Base-by-base conservation (phyloP, 106 monocot species). In the Dioscorea alata region DNA sequence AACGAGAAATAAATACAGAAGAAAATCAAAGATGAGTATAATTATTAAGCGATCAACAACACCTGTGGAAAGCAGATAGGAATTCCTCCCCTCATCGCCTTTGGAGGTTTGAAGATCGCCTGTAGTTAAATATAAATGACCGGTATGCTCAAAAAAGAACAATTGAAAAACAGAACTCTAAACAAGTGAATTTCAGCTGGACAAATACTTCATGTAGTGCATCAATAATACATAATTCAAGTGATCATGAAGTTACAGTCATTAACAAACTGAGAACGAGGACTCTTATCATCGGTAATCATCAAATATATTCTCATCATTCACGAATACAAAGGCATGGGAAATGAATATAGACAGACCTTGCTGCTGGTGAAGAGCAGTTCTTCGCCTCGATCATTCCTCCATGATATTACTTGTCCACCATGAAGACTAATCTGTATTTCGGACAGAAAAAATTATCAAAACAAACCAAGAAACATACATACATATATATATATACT, bases 61-160 rank as follows among this genome's bases (percentile, higher is more conserved):
- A 95, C 94, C 94, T 95, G 90, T 1, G 94, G 94, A 69, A 95
- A 95, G 69, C 91, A 95, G 32, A 95, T 81, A 9, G 83, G 81
- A 62, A 95, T 95, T 50, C 94, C 94, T 71, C 94, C 94, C 9
- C 83, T 72, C 71, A 86, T 81, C 21, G 79, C 83, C 63, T 86
- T 88, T 51, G 88, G 81, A 48, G 88, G 85, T 69, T 88, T 95
- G 34, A 90, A 88, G 59, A 91, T 85, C 56, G 94, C 85, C 94
- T 91, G 72, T 16, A 51, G 12, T 49, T 9, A 50, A 14, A 21
- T 24, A 71, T 59, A 33, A 23, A 49, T 6, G 10, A 42, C 6
- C 42, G 6, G 42, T 42, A 3, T 42, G 42, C 42, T 42, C 42
- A 6, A 42, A 42, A 6, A 42, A 42, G 42, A 10, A 42, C 5